Evolutionary conservation across 495 filamentous ascomycete genomes (phyloP).

Genomic region (Endocarpon pusillum): DNA sequence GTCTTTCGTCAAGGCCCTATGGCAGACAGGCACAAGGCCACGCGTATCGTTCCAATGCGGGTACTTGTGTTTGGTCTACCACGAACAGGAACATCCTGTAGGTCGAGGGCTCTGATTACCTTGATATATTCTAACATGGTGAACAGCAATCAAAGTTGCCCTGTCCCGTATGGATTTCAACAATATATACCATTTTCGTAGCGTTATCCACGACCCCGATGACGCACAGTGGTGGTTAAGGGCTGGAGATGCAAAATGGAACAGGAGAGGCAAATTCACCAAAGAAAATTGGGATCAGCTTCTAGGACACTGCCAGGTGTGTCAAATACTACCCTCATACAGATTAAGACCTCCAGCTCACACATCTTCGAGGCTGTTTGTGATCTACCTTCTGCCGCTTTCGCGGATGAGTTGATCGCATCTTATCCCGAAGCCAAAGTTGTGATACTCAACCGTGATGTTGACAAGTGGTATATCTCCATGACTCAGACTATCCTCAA

Average conservation of each 20-base stretch:
- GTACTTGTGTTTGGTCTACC: conserved; percentile 45
- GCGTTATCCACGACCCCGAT: conserved; percentile 46
- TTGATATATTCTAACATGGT: background rate
- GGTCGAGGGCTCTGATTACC: too few species aligned
- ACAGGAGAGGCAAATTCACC: conserved; percentile 40
- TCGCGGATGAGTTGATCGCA: conserved; percentile 48
- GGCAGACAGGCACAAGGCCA: too few species aligned
- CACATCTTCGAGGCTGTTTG: conserved; percentile 32
- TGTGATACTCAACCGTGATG: conserved; percentile 43
- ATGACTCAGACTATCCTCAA: conserved; percentile 6
- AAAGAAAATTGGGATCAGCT: conserved; percentile 51
- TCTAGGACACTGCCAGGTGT: conserved; percentile 41
- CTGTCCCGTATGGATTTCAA: conserved; percentile 42
- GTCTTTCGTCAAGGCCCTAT: too few species aligned
- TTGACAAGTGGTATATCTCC: conserved; percentile 41
- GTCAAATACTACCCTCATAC: background rate
- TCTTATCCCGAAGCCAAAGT: conserved; percentile 57
- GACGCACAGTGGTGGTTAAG: conserved; percentile 47
- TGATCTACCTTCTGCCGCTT: conserved; percentile 49
- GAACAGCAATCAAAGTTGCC: background rate
- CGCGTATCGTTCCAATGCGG: conserved; percentile 49
- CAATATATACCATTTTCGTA: conserved; percentile 41
- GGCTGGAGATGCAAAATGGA: conserved; percentile 46
- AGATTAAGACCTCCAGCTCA: too few species aligned
- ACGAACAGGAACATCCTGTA: conserved; percentile 39